Base-by-base conservation (phyloP, 2,329 filamentous ascomycete genomes). In the Penicillium psychrosexuale region DNA sequence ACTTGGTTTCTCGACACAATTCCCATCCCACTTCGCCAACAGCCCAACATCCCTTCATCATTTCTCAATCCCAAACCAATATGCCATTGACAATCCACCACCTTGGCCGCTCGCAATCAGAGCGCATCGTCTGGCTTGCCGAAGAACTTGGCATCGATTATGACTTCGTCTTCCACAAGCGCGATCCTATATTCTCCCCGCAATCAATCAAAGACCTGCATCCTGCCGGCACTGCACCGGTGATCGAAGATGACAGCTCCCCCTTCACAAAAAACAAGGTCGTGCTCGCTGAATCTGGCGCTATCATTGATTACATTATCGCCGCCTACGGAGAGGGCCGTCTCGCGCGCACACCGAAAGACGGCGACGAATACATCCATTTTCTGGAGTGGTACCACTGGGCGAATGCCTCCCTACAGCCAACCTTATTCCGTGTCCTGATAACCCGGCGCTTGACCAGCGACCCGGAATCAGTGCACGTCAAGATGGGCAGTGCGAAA, bases 111-210 rank as follows among this genome's bases (percentile, higher is more conserved):
- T 64, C 61, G 27, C 63, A 65, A 48, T 65, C 63, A 33, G 63
- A 65, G 60, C 63, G 63, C 36, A 61, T 65, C 8, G 53, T 65
- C 42, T 65, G 63, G 61, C 61, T 65, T 31, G 61, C 61, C 13
- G 63, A 65, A 44, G 62, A 65, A 33, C 62, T 65, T 36, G 51
- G 50, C 39, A 42, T 65, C 11, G 47, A 62, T 12, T 65, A 64
- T 24, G 43, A 60, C 24, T 57, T 52, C 31, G 61, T 64, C 8
- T 53, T 53, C 24, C 61, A 65, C 53, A 61, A 64, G n/a, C 58
- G 62, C n/a, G 57, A 60, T 15, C 62, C 62, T 9, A 36, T 64
- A 4, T 50, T 65, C 40, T 31, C 62, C 9, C 62, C 62, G 7
- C 51, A 64, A 47, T 65, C 62, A 5, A 38, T 65, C 42, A 61